A percentile compares a stretch with the other conserved stretches of the same genome.
phyloP scores from a whole-genome alignment of 495 filamentous ascomycete genomes.

The Penicillium lagena region DNA sequence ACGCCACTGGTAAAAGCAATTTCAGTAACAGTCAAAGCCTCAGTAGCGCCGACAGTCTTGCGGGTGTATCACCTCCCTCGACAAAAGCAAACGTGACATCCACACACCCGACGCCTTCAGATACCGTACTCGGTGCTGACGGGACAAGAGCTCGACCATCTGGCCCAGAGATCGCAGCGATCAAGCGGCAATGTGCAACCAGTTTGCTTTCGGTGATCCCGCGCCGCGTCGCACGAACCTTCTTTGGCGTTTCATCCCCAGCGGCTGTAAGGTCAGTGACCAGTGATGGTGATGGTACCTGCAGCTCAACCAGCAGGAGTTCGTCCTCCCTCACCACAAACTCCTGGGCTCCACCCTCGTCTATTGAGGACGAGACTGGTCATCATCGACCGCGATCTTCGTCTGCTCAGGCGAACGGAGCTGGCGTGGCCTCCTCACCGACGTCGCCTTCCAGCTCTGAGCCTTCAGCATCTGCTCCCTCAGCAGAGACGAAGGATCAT shows the following conservation, averaged over 20 bases:
- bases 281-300: constrained; percentile 18
- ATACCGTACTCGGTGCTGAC: neutral
- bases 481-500: too few relatives aligned
- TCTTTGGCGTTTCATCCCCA: constrained; percentile 26
- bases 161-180: constrained; percentile 36
- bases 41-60: neutral
- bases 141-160: constrained; percentile 14
- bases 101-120: constrained; percentile 3
- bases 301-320: constrained; percentile 16
- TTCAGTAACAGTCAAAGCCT: neutral
- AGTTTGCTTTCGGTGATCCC: constrained; percentile 43
- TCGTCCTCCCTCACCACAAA: constrained; percentile 7
- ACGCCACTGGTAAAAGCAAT: constrained; percentile 7
- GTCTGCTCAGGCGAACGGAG: neutral
- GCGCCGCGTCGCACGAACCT: constrained; percentile 27
- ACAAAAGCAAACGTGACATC: neutral
- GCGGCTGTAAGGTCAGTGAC: neutral
- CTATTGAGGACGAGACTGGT: constrained; percentile 1
- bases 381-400: constrained; percentile 1
- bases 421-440: constrained; percentile 3
- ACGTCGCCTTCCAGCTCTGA: neutral
- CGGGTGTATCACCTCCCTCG: too few relatives aligned
- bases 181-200: constrained; percentile 51
- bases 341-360: constrained; percentile 6
- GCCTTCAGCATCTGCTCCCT: neutral